These are phyloP conservation scores for Talaromyces pinophilus DNA, from an alignment of 2,329 filamentous ascomycete genomes.

Conservation along the genomic window DNA sequence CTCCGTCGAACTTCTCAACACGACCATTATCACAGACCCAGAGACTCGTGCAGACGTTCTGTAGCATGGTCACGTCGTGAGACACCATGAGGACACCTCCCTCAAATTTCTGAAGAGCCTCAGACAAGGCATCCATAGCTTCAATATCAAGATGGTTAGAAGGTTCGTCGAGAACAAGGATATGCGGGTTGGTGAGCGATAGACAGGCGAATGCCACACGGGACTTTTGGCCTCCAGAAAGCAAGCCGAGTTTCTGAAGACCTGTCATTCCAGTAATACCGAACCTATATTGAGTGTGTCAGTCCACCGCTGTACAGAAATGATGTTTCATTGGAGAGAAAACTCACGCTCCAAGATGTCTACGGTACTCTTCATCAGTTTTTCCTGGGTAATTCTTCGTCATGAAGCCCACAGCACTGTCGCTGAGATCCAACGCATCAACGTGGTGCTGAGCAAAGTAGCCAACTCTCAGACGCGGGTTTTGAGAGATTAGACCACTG, in stretches of 20 bases:
- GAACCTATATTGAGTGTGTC: slow-evolving; percentile 44
- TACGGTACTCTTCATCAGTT: slow-evolving; percentile 94
- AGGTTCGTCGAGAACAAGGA: slow-evolving; percentile 95
- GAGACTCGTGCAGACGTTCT: slow-evolving; percentile 89
- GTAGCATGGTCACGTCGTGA: slow-evolving; percentile 98
- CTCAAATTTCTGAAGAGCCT: slow-evolving; percentile 81
- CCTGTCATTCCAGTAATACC: slow-evolving; percentile 90
- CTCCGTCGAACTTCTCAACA: slow-evolving; percentile 93
- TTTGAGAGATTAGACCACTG: slow-evolving; percentile 79
- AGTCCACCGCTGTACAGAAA: neutral
- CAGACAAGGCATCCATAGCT: slow-evolving; percentile 92
- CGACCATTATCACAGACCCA: slow-evolving; percentile 96
- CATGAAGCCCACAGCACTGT: slow-evolving; percentile 94
- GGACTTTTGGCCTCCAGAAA: slow-evolving; percentile 97
- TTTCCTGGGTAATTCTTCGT: slow-evolving; percentile 84
- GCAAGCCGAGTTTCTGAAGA: slow-evolving; percentile 88
- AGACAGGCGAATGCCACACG: slow-evolving; percentile 98
- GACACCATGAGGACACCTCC: slow-evolving; percentile 98
- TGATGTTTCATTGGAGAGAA: neutral
- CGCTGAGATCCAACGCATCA: slow-evolving; percentile 86
- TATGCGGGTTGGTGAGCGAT: slow-evolving; percentile 90
- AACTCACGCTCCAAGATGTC: slow-evolving; percentile 83
- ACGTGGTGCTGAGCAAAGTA: slow-evolving; percentile 99
- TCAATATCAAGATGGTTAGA: slow-evolving; percentile 99
- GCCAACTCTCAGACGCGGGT: slow-evolving; percentile 84